phyloP scores from a whole-genome alignment of 2,329 filamentous ascomycete species.

The Alternaria novae-zelandiae region DNA sequence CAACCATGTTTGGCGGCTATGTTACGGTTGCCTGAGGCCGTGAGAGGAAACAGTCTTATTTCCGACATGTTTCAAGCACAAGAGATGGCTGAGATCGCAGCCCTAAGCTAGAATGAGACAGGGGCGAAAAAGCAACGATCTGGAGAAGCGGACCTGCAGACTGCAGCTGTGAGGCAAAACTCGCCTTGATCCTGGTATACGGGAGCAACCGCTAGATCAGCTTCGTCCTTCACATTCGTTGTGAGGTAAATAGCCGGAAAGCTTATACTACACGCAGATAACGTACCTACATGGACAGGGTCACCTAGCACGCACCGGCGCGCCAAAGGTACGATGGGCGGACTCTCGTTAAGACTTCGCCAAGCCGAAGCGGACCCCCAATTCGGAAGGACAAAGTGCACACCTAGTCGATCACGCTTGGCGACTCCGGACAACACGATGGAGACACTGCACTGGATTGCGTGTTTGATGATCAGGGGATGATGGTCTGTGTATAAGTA shows the following conservation, averaged over 20 bases:
- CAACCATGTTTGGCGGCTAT: not conserved
- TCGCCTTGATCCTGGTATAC: not conserved
- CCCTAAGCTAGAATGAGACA: not conserved
- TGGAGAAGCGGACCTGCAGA: constrained; percentile 1
- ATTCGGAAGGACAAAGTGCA: constrained; percentile 13
- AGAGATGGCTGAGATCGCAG: not conserved
- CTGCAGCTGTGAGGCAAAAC: not conserved
- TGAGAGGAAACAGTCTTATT: not conserved
- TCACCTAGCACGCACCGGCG: not conserved
- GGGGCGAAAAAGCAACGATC: not conserved
- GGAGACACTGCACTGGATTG: constrained; percentile 5
- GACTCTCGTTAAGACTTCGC: constrained; percentile 13
- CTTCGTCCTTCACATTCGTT: constrained; percentile 10
- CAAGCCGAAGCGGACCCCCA: constrained; percentile 6
- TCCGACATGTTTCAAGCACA: not conserved
- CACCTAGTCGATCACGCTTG: constrained; percentile 11
- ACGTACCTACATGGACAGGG: constrained; percentile 6
- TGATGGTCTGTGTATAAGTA: constrained; percentile 15
- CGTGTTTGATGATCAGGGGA: not conserved
- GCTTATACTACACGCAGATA: constrained; percentile 8
- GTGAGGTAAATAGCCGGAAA: constrained; percentile 5
- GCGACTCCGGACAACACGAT: constrained; percentile 4
- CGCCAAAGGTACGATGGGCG: not conserved
- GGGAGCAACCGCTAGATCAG: constrained; percentile 11
- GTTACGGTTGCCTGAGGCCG: not conserved